Conservation (phyloP, 768 basidiomycete genomes). For the Suillus discolor region DNA sequence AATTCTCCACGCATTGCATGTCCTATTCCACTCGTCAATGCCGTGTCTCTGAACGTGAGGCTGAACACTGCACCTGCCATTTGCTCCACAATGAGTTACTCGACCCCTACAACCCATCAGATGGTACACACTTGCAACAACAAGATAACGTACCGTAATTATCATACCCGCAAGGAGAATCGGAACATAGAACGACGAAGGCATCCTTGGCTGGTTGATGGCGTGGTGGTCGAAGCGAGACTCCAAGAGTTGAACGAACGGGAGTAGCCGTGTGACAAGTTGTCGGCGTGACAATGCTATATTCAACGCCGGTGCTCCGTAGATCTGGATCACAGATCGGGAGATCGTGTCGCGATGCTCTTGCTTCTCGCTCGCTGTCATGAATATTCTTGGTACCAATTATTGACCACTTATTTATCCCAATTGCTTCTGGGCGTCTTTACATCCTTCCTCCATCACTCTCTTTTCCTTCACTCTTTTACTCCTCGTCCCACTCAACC, state of each 20-base stretch:
- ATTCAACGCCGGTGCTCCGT: background rate
- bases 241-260: no score
- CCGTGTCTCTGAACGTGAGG: conserved; percentile 6
- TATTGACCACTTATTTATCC: conserved; percentile 36
- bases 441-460: conserved; percentile 22
- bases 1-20: conserved; percentile 99
- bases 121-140: background rate
- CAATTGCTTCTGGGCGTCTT: conserved; percentile 29
- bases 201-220: conserved; percentile 45
- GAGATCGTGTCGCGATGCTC: conserved; percentile 21
- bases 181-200: conserved; percentile 68
- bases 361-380: conserved; percentile 28
- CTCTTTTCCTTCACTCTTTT: conserved; percentile 20
- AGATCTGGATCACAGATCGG: conserved; percentile 9
- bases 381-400: conserved; percentile 31
- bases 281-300: conserved; percentile 20
- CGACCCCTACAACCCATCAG: conserved; percentile 53
- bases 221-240: conserved; percentile 1
- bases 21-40: conserved; percentile 50
- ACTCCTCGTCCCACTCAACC: conserved; percentile 7
- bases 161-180: conserved; percentile 93
- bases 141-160: conserved; percentile 58
- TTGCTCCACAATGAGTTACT: conserved; percentile 83
- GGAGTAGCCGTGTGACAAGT: background rate
- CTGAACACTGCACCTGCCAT: conserved; percentile 61